Evolutionary conservation across 2,329 filamentous ascomycete genomes (phyloP), one percentile per base, ranked within the genome.

Genomic region (Aspergillus aculeatinus): DNA sequence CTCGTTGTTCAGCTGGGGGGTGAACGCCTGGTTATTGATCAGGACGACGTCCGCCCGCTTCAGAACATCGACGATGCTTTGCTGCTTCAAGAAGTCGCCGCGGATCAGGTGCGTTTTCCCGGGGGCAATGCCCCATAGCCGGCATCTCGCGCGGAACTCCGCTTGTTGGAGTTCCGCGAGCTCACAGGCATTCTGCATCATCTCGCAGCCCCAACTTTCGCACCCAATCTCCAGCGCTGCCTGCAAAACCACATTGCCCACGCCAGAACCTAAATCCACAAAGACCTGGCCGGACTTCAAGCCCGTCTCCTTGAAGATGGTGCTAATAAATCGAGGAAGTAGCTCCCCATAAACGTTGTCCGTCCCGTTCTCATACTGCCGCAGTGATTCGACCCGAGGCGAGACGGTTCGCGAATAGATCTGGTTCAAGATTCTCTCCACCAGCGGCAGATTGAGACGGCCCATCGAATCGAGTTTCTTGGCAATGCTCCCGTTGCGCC

Each of bases 11-110:
- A 97, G 85, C 67, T 89, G 84, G 14, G 93, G 89, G 5, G 89
- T 93, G 77, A 99, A 99, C 2, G 92, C 95, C 77, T 98, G 93
- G 78, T 99, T 99, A 81, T 99, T 99, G 69, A 98, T 94, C 27
- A 99, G 84, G 19, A 99, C 86, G n/a, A 98, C 93, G 73, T 99
- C 95, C 1, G 95, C 94, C 57, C 88, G 86, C 74, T 89, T 89
- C 53, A 99, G 82, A 7, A 88, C 88, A 25, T 87, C 83, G 61
- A 88, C 83, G 52, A 97, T 91, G 60, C 82, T 82, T 16, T 83
- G 74, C 66, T 89, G 90, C 65, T 87, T 86, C 10, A 92, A 86
- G 70, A 99, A 97, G 72, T 96, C 91, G 10, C 92, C 95, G 48
- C 88, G 82, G 63, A 94, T 85, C 6, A 99, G 85, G 62, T 87